Evolutionary conservation across 768 basidiomycete species (phyloP).

Genomic region (Phanerochaete sordida): DNA sequence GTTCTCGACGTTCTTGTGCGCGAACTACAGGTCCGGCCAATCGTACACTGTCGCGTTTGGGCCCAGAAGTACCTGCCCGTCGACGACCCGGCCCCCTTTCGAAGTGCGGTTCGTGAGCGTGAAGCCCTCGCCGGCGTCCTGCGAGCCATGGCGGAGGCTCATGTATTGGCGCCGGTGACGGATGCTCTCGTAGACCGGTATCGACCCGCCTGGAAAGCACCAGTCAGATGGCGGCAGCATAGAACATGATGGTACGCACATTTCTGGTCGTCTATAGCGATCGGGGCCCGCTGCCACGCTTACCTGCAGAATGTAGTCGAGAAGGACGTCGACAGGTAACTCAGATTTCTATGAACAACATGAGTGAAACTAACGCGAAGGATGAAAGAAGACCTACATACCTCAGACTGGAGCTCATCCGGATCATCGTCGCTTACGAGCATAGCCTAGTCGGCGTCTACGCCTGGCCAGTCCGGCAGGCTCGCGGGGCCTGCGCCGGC

Average conservation of each 20-base stretch:
- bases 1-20: slow-evolving; percentile 1
- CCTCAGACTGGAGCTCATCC: background rate
- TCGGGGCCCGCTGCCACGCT: background rate
- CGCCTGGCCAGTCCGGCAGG: background rate
- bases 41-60: background rate
- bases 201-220: background rate
- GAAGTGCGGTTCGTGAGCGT: background rate
- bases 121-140: background rate
- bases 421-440: background rate
- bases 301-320: slow-evolving; percentile 23
- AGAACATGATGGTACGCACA: background rate
- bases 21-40: slow-evolving; percentile 8
- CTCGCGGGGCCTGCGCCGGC: slow-evolving; percentile 13
- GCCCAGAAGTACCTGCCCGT: background rate
- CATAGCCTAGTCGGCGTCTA: background rate
- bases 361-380: too few species aligned
- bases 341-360: background rate
- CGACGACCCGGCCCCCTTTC: background rate
- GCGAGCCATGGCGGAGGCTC: too few species aligned
- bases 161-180: background rate
- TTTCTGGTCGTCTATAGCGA: background rate
- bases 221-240: background rate
- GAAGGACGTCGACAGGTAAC: slow-evolving; percentile 15
- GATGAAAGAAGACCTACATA: background rate
- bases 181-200: background rate